Evolutionary conservation across 1,139 yeast species (phyloP).

Genomic region (Suhomyces wounanorum): DNA sequence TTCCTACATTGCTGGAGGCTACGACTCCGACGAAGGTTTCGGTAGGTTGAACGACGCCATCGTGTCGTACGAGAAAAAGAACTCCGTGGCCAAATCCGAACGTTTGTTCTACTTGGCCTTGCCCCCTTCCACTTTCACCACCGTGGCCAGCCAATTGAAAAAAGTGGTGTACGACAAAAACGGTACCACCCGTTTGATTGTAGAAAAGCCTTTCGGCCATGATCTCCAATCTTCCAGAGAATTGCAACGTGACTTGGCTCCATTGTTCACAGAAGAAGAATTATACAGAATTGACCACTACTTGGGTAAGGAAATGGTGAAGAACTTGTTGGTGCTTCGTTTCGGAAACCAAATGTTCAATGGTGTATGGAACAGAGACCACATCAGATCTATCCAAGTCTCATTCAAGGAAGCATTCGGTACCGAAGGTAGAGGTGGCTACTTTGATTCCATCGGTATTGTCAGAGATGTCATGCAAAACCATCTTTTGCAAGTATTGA

Average conservation of each 20-base stretch:
- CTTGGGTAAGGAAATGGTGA: constrained; percentile 96
- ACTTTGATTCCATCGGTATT: constrained; percentile 92
- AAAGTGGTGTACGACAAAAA: constrained; percentile 59
- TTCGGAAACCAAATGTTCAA: constrained; percentile 85
- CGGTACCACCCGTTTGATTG: constrained; percentile 79
- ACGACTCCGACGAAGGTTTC: constrained; percentile 79
- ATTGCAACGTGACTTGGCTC: constrained; percentile 75
- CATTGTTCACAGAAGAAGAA: constrained; percentile 89
- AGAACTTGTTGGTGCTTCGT: constrained; percentile 83
- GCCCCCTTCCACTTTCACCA: constrained; percentile 89
- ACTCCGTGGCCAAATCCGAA: constrained; percentile 53
- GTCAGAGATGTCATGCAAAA: constrained; percentile 98
- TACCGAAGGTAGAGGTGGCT: constrained; percentile 98
- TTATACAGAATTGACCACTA: constrained; percentile 95
- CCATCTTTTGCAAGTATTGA: constrained; percentile 89
- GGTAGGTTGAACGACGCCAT: constrained; percentile 54
- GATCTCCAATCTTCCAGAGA: constrained; percentile 78
- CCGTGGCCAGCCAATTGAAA: constrained; percentile 76
- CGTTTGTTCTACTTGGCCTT: constrained; percentile 89
- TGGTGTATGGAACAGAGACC: constrained; percentile 84
- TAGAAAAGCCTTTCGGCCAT: constrained; percentile 97
- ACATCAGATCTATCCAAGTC: constrained; percentile 78
- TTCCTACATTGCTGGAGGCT: constrained; percentile 73
- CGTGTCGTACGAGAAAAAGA: constrained; percentile 56
- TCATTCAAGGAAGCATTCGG: constrained; percentile 96